Evolutionary conservation across 139 green algal genomes (phyloP).

Genomic region (Gonium pectorale): DNA sequence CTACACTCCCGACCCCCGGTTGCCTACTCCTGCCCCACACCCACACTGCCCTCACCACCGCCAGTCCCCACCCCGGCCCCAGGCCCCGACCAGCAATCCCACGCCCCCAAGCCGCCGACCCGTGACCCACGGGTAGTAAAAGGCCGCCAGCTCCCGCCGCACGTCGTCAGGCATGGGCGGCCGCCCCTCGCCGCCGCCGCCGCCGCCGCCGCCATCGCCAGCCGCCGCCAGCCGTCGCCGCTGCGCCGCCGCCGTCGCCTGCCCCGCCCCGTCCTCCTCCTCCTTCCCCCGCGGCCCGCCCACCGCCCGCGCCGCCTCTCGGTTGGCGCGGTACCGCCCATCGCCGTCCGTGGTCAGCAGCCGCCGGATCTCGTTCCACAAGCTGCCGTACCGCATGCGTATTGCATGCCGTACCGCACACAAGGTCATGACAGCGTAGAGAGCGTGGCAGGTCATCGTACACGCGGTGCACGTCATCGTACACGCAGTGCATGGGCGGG

Average conservation of each 20-base stretch:
- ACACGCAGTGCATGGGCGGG: no score
- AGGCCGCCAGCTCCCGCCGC: slow-evolving; percentile 1
- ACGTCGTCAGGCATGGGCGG: neutral
- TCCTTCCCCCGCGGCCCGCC: neutral
- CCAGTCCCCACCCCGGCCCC: no score
- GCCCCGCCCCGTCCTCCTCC: no score
- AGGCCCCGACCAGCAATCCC: no score
- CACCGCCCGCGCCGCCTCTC: neutral
- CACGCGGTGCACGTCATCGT: neutral
- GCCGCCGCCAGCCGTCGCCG: neutral
- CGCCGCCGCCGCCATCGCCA: neutral
- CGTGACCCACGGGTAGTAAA: slow-evolving; percentile 17
- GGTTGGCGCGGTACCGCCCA: slow-evolving; percentile 1
- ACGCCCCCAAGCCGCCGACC: neutral
- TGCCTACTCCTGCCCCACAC: neutral
- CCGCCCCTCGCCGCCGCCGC: neutral
- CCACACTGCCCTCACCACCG: neutral
- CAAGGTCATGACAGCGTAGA: neutral
- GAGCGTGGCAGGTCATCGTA: neutral
- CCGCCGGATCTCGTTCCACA: slow-evolving; percentile 10
- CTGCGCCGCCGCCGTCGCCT: neutral
- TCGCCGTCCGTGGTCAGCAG: neutral
- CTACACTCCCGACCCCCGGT: neutral
- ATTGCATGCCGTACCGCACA: no score
- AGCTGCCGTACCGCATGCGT: no score